Evolutionary conservation across 1,139 yeast genomes (phyloP).

Genomic region (Suhomyces taliae): DNA sequence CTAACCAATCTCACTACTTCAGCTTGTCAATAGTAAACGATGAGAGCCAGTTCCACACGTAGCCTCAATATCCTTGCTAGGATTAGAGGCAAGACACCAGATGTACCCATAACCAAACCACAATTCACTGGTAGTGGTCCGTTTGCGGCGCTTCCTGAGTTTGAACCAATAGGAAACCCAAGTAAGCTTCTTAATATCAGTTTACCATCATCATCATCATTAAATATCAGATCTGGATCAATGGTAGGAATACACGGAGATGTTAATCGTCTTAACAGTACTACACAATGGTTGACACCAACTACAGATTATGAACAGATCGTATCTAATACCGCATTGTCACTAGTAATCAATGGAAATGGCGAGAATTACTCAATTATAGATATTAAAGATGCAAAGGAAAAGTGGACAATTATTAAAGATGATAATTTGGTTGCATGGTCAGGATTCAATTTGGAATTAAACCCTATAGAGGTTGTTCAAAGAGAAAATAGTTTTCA

Average conservation of each 20-base stretch:
- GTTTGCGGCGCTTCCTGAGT: conserved; percentile 38
- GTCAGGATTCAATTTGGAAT: conserved; percentile 19
- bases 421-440: conserved; percentile 20
- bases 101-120: conserved; percentile 12
- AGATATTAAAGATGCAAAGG: conserved; percentile 14
- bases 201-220: conserved; percentile 34
- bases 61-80: conserved; percentile 3
- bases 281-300: conserved; percentile 15
- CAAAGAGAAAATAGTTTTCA: conserved; percentile 8
- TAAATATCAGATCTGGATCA: conserved; percentile 34
- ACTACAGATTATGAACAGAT: conserved; percentile 28
- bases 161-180: conserved; percentile 33
- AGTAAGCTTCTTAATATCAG: conserved; percentile 33
- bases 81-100: neutral
- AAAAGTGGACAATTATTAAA: conserved; percentile 18
- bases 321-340: conserved; percentile 23
- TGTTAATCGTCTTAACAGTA: conserved; percentile 18
- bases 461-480: conserved; percentile 9
- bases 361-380: conserved; percentile 27
- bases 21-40: neutral
- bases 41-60: conserved; percentile 1
- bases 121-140: conserved; percentile 41
- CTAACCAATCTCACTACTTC: neutral
- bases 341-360: conserved; percentile 34
- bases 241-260: conserved; percentile 40